Base-by-base conservation (phyloP, 352 stramenopile species). In the Phytophthora pluvialis region DNA sequence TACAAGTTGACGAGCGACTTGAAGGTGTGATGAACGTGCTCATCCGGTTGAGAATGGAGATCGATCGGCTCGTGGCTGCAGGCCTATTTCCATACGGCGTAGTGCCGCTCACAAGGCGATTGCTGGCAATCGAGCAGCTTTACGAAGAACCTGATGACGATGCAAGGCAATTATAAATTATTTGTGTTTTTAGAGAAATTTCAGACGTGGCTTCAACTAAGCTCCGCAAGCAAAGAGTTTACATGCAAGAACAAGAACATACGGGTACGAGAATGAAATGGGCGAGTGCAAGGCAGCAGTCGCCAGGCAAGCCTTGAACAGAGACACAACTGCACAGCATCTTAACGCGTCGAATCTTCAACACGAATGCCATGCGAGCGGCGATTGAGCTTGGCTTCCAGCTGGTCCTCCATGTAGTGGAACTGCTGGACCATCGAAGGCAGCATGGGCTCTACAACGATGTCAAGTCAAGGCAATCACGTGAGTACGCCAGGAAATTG, bases 381-480 rank as follows among this genome's bases (percentile, higher is more conserved):
- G 28, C 78, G 83, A 46, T 83, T 83, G 25, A 90, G 49, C 58
- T 93, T 93, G 21, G 64, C 52, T 47, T 86, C 62, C 26, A 93
- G 72, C 49, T 93, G 78, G n/a, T 88, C 66, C 33, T 93, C 79
- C 81, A 93, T 89, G 38, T 78, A 93, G 43, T 89, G 81, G 47
- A 90, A 90, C 53, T 93, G 84, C 45, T 81, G 76, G 5, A 91
- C 81, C 77, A 91, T 88, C 12, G 80, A 86, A n/a, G 82, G 82
- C 25, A 93, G 60, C 67, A 91, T 85, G 3, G 84, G 84, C 38
- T 93, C 84, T 93, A 15, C 1, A 18, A 31, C n/a, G n/a, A 51
- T 3, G 42, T 25, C 25, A 48, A 55, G 31, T 16, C 16, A 50
- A 25, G 4, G n/a, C 8, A 44, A 10, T 55, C 3, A 21, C 33